phyloP scores from a whole-genome alignment of 192 early-diverging fungal species.

The Helicostylum pulchrum region DNA sequence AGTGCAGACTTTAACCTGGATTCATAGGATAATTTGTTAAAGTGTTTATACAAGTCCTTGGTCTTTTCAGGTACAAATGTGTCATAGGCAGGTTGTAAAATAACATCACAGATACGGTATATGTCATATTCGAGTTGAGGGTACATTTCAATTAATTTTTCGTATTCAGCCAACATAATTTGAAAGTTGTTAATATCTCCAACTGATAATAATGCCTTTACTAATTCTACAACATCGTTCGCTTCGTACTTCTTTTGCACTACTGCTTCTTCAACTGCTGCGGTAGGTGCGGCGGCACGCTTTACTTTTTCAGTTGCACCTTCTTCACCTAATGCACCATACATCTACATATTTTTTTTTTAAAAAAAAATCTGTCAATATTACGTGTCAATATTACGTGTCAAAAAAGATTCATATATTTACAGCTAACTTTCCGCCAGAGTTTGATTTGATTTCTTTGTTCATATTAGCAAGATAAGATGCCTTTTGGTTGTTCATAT shows the following conservation, averaged over 20 bases:
- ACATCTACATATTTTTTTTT: constrained; percentile 13
- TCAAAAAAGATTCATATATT: neutral
- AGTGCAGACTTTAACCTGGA: constrained; percentile 18
- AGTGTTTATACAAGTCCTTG: constrained; percentile 17
- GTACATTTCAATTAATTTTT: constrained; percentile 48
- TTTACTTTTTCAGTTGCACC: constrained; percentile 20
- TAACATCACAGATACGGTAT: constrained; percentile 54
- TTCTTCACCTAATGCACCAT: constrained; percentile 33
- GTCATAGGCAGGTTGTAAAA: constrained; percentile 57
- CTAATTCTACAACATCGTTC: constrained; percentile 66
- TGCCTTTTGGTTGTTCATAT: constrained; percentile 44
- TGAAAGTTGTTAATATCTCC: constrained; percentile 57
- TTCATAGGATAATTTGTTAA: constrained; percentile 22
- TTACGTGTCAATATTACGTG: neutral
- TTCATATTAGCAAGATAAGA: constrained; percentile 44
- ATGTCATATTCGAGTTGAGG: constrained; percentile 61
- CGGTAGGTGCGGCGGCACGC: neutral
- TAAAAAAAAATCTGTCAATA: neutral
- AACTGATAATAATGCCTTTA: constrained; percentile 57
- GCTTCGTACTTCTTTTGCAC: constrained; percentile 2
- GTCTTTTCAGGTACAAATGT: constrained; percentile 35
- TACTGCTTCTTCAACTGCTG: neutral
- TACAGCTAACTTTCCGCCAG: constrained; percentile 19
- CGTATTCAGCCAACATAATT: constrained; percentile 49
- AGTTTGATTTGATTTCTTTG: constrained; percentile 27